Base-by-base conservation (phyloP, 192 early-diverging fungal species). In the Umbelopsis ramanniana region DNA sequence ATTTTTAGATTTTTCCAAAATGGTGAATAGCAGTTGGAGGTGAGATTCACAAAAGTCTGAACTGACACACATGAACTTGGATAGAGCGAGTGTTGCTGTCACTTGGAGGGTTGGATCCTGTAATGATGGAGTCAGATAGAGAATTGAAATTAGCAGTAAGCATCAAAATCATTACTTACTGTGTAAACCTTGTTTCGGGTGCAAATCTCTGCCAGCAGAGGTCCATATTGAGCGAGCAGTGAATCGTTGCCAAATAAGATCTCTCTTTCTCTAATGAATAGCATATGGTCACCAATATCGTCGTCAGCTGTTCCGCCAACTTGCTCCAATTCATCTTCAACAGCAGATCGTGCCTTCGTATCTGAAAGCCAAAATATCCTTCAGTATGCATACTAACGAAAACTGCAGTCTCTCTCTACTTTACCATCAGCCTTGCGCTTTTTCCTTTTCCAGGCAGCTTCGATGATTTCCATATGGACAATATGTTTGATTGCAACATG, bases 41-140 rank as follows among this genome's bases (percentile, higher is more conserved):
- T 99, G 86, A 23, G 88, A 75, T 71, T 98, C 97, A 84, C 98
- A 99, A 73, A 96, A 99, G 23, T 94, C 89, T 15, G 97, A 86
- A 40, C 92, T 94, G 38, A 99, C 89, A 78, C 98, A 99, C 97
- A 98, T 98, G 68, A 99, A 88, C 79, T 99, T 98, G 82, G 90
- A 90, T 38, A 99, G 84, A 3, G 98, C 91, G 6, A 97, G 83
- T 7, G 91, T 90, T 1, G 97, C 92, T 54, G 92, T 90, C 23
- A 91, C 89, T 76, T 97, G 95, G n/a, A 99, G 85, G n/a, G 88
- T 84, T 52, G 84, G 91, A 78, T 94, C 89, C 90, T 94, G 68
- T 35, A 8, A 54, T 55, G 14, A 68, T 26, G 66, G 14, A 43
- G 11, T 43, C 40, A 43, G 40, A 43, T 5, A 43, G 2, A 43